A percentile compares a stretch with the other conserved stretches of the same genome.
Evolutionary conservation across 192 early-diverging fungal species (phyloP).

Genomic region (Pilobolus umbonatus): DNA sequence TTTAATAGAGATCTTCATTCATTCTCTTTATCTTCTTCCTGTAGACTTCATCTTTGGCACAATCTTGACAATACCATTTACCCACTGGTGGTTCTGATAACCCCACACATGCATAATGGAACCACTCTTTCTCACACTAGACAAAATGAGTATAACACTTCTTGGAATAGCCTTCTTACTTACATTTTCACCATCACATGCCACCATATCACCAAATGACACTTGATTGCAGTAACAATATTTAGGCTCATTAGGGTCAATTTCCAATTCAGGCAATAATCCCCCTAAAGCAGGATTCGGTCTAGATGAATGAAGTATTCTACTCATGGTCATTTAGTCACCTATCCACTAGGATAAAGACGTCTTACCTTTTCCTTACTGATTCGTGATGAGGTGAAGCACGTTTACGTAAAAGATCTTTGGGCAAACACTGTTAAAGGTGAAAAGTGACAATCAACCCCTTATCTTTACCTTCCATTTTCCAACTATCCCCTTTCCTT

Average conservation of each 20-base stretch:
- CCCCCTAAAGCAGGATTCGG: slow-evolving; percentile 22
- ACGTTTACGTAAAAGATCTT: slow-evolving; percentile 9
- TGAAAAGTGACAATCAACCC: too few species aligned
- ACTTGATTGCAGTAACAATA: slow-evolving; percentile 88
- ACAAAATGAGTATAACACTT: slow-evolving; percentile 6
- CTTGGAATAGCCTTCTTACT: slow-evolving; percentile 16
- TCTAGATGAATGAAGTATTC: slow-evolving; percentile 28
- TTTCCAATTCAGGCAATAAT: slow-evolving; percentile 48
- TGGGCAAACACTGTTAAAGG: too few species aligned
- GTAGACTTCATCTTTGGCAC: slow-evolving; percentile 32
- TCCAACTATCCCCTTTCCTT: not conserved
- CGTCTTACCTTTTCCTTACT: slow-evolving; percentile 13
- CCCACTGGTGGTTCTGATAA: slow-evolving; percentile 73
- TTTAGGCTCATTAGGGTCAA: slow-evolving; percentile 85
- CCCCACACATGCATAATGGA: slow-evolving; percentile 84
- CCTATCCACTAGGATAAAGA: not conserved
- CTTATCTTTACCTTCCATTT: not conserved
- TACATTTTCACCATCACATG: slow-evolving; percentile 66
- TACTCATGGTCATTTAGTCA: not conserved
- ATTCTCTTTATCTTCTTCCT: slow-evolving; percentile 6
- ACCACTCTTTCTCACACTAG: slow-evolving; percentile 83
- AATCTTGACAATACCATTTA: slow-evolving; percentile 82
- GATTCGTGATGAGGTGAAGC: slow-evolving; percentile 6
- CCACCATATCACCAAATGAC: slow-evolving; percentile 90
- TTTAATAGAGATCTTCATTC: not conserved